phyloP scores from a whole-genome alignment of 768 basidiomycete species.

The Porpolomopsis calyptriformis region DNA sequence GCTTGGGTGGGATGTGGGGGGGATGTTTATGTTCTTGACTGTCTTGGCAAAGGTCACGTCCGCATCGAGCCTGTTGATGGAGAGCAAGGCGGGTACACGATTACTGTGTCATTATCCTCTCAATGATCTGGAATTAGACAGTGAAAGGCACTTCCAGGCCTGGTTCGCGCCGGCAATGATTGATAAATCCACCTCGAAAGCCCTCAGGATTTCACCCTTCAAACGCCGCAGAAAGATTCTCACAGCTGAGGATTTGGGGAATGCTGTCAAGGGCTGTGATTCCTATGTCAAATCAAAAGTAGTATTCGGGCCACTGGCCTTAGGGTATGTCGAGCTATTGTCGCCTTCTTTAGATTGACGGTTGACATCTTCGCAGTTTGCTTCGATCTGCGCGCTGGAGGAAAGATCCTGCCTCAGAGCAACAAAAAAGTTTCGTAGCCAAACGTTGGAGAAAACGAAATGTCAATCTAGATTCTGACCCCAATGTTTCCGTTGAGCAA shows the following conservation, averaged over 20 bases:
- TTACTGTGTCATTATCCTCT: constrained; percentile 1
- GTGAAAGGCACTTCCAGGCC: constrained; percentile 33
- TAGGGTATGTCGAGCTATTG: constrained; percentile 34
- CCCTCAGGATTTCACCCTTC: constrained; percentile 43
- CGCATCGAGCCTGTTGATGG: constrained; percentile 41
- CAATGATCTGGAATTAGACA: constrained; percentile 14
- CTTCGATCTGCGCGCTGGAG: constrained; percentile 61
- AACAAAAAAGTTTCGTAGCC: constrained; percentile 45
- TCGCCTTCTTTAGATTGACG: not conserved
- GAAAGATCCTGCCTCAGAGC: constrained; percentile 43
- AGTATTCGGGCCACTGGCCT: constrained; percentile 34
- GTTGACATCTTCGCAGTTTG: constrained; percentile 30
- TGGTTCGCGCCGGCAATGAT: constrained; percentile 44
- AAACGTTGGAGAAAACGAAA: constrained; percentile 37
- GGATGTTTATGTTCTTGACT: constrained; percentile 62
- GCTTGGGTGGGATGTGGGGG: constrained; percentile 78
- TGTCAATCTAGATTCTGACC: constrained; percentile 13
- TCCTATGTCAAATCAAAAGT: constrained; percentile 51
- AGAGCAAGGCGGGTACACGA: constrained; percentile 22
- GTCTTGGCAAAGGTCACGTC: constrained; percentile 58
- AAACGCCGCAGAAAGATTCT: constrained; percentile 42
- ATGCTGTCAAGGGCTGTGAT: constrained; percentile 61
- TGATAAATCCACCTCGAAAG: constrained; percentile 32
- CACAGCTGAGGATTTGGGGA: constrained; percentile 41
- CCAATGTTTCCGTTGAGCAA: constrained; percentile 13